Percentiles rank a stretch among this genome's conserved stretches.
Conservation (phyloP, 1,284 basidiomycete species). For the Cutaneotrichosporon cutaneum region DNA sequence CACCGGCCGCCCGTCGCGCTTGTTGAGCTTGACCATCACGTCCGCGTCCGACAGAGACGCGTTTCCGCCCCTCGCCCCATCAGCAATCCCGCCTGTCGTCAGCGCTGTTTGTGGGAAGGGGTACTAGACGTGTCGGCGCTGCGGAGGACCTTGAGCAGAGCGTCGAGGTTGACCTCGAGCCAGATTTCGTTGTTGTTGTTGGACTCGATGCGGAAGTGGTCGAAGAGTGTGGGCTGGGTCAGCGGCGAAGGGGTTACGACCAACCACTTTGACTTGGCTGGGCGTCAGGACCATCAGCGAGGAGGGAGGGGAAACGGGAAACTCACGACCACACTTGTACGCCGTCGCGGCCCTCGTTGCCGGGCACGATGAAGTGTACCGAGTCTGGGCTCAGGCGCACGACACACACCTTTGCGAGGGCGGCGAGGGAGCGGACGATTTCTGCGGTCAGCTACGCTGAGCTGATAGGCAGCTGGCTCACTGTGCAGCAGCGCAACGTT, state of each 20-base stretch:
- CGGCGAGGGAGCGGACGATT: slow-evolving; percentile 73
- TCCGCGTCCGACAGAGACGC: slow-evolving; percentile 57
- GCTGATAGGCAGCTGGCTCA: slow-evolving; percentile 41
- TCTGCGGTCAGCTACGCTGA: slow-evolving; percentile 53
- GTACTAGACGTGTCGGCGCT: slow-evolving; percentile 48
- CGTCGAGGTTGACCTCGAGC: slow-evolving; percentile 64
- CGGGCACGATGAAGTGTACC: slow-evolving; percentile 71
- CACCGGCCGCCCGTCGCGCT: slow-evolving; percentile 39
- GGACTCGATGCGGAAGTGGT: slow-evolving; percentile 79
- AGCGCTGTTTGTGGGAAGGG: slow-evolving; percentile 3
- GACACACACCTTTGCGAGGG: slow-evolving; percentile 76
- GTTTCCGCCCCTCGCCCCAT: slow-evolving; percentile 12
- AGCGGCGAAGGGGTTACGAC: slow-evolving; percentile 17
- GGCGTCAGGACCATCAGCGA: background rate
- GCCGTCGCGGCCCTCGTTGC: slow-evolving; percentile 76
- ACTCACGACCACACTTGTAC: slow-evolving; percentile 91
- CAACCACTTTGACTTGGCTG: slow-evolving; percentile 53
- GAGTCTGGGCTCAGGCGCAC: slow-evolving; percentile 72
- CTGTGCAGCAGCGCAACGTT: slow-evolving; percentile 64
- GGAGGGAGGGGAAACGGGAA: no score
- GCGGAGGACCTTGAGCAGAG: slow-evolving; percentile 68
- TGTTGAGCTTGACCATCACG: slow-evolving; percentile 69
- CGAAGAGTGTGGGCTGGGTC: slow-evolving; percentile 67
- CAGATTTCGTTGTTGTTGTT: slow-evolving; percentile 78
- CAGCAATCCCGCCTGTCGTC: slow-evolving; percentile 11